A percentile compares a stretch with the other conserved stretches of the same genome.
Conservation (phyloP, 129 eudicot genomes). For the Ambrosia trifida region DNA sequence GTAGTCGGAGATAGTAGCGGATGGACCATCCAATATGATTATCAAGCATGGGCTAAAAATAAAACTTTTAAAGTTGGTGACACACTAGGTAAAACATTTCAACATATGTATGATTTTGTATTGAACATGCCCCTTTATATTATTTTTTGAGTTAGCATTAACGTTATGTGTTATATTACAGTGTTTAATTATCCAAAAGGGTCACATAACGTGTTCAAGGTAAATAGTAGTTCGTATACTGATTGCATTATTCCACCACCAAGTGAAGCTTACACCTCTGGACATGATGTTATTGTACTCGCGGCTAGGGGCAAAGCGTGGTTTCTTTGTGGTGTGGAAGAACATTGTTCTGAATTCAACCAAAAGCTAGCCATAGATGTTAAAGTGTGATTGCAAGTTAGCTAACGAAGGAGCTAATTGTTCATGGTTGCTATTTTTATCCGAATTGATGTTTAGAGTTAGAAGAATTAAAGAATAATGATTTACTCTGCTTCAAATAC, state of each 20-base stretch:
- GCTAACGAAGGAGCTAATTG: not conserved
- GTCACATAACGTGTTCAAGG: constrained; percentile 40
- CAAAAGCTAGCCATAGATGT: constrained; percentile 43
- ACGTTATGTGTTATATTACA: not conserved
- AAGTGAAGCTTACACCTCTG: constrained; percentile 23
- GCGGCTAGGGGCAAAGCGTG: constrained; percentile 25
- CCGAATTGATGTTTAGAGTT: not conserved
- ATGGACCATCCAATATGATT: constrained; percentile 29
- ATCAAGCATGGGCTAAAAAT: constrained; percentile 33
- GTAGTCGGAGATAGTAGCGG: constrained; percentile 35
- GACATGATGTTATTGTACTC: constrained; percentile 36
- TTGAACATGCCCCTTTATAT: not conserved
- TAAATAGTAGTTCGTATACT: constrained; percentile 23
- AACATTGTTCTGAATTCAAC: constrained; percentile 31
- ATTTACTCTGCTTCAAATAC: not conserved
- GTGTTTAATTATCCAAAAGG: constrained; percentile 46
- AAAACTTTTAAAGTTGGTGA: constrained; percentile 34
- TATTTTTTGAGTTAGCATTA: not conserved
- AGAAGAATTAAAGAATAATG: not conserved
- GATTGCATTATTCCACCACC: constrained; percentile 35
- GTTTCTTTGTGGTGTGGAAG: constrained; percentile 39
- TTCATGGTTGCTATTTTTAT: not conserved
- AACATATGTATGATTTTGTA: not conserved
- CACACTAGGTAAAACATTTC: constrained; percentile 14
- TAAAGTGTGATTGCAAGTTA: constrained; percentile 2